Base-by-base conservation (phyloP, 225 moss, liverwort and hornwort species). In the Neckera pumila region DNA sequence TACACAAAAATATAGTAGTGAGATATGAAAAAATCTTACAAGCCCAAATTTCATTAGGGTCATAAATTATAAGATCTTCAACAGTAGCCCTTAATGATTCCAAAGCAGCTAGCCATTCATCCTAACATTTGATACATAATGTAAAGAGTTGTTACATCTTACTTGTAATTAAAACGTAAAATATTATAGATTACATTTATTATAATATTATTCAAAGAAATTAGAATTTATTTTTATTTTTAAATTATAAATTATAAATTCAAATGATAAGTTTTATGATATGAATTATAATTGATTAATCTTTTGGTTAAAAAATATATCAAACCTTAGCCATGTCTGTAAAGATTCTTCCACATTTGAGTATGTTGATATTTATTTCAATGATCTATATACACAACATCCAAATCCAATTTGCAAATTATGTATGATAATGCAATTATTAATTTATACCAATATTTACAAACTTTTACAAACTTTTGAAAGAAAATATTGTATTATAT, bases 1-100 rank as follows among this genome's bases (percentile, higher is more conserved):
- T 53, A 17, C 6, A 17, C 16, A 53, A 53, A 53, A 17, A 17
- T 53, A 53, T 4, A 51, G 7, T 5, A 17, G 7, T 64, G 7
- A 19, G 42, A 54, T 0, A 38, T 77, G n/a, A 28, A 76, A 40
- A 14, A 49, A 33, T 56, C 87, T 90, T 87, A 94, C 97, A 87
- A 33, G 91, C 91, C 80, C 93, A 95, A 49, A 98, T 79, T 42
- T 95, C 89, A 28, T 94, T 89, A 4, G 96, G 95, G 54, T 98
- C 92, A 78, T 95, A 96, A 38, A 96, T 94, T 45, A 98, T 34
- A 69, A 96, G 94, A 92, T 98, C 96, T 92, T 96, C 94, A 54
- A 96, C 94, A 21, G 92, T 96, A 7, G 94, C 94, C 57, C 90
- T 84, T 10, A 98, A 72, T 7, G 95, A 96, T 84, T 98, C 96